Base-by-base conservation (phyloP, 306 rosid species). In the Begonia peltatifolia region DNA sequence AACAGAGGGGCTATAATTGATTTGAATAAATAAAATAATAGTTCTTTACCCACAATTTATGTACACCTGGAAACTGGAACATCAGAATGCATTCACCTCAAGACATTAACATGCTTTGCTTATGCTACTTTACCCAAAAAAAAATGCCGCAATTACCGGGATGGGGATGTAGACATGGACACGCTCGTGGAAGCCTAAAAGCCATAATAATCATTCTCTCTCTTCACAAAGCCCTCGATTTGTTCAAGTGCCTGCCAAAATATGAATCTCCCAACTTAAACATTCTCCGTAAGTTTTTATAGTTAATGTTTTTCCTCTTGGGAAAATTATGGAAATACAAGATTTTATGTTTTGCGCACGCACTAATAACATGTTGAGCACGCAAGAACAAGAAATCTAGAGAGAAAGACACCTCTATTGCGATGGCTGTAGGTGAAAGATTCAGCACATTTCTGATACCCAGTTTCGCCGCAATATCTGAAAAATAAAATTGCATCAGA, bases 391-490 rank as follows among this genome's bases (percentile, higher is more conserved):
- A 48, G 62, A 57, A 49, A 49, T 64, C 58, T 65, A 67, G 44
- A 51, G 62, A 53, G 74, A 42, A 42, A 58, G 62, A 17, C 41
- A 86, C 99, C 99, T 86, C 99, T 59, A 86, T 61, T 53, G 95
- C 96, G 54, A 92, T 83, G 53, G 63, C 80, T 16, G 69, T 57
- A 42, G 99, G 99, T 1, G 99, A 73, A 67, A 92, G 68, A 73
- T 75, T 71, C 2, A 63, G 77, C 17, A 81, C 82, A 67, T 83
- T 93, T 63, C 62, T 14, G 41, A 20, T 65, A 12, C 88, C 93
- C 58, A 59, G 63, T 68, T 92, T 78, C 52, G 74, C 69, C 14
- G 96, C 99, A 59, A 92, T 76, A 35, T 74, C 99, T 92, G 87
- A 58, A 66, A 25, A 51, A 11, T 60, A 30, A 30, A 30, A 30